These are phyloP conservation scores for Ustilaginoidea virens DNA, from an alignment of 2,329 filamentous ascomycete species.

Conservation along the genomic window DNA sequence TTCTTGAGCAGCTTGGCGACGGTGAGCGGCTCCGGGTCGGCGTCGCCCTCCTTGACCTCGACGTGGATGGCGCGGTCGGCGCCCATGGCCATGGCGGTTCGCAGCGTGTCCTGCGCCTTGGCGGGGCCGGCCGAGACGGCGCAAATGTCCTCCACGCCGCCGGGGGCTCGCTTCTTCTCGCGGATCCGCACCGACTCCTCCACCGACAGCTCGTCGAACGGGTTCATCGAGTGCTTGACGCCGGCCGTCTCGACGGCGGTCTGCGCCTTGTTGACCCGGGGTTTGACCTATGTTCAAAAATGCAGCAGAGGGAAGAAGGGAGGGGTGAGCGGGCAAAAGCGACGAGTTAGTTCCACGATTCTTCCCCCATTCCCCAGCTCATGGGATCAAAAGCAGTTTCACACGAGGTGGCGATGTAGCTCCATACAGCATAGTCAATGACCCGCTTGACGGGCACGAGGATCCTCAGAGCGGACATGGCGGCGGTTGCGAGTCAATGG, in stretches of 20 bases:
- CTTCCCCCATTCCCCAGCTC: neutral
- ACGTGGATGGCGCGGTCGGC: slow-evolving; percentile 86
- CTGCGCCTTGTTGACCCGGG: slow-evolving; percentile 53
- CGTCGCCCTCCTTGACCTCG: slow-evolving; percentile 57
- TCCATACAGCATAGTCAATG: slow-evolving; percentile 67
- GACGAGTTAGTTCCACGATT: slow-evolving; percentile 2
- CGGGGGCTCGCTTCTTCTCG: slow-evolving; percentile 59
- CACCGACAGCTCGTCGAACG: slow-evolving; percentile 95
- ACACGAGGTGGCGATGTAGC: neutral
- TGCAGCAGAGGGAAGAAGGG: too few species aligned
- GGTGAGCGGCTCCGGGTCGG: slow-evolving; percentile 76
- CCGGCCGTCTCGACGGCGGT: slow-evolving; percentile 84
- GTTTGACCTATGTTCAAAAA: slow-evolving; percentile 44
- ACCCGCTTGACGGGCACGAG: slow-evolving; percentile 72
- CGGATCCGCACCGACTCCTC: slow-evolving; percentile 93
- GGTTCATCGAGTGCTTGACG: slow-evolving; percentile 97
- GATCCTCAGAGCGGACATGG: slow-evolving; percentile 54
- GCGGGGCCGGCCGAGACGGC: slow-evolving; percentile 76
- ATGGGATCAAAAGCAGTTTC: neutral
- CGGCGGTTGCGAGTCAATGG: slow-evolving; percentile 7
- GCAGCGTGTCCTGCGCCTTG: slow-evolving; percentile 76
- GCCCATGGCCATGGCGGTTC: slow-evolving; percentile 97
- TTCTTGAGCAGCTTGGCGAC: slow-evolving; percentile 80
- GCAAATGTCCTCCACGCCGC: slow-evolving; percentile 80
- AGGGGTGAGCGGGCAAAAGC: slow-evolving; percentile 5